A percentile compares a stretch with the other conserved stretches of the same genome.
Evolutionary conservation across 495 filamentous ascomycete genomes (phyloP).

Genomic region (Bryoglossum gracile): DNA sequence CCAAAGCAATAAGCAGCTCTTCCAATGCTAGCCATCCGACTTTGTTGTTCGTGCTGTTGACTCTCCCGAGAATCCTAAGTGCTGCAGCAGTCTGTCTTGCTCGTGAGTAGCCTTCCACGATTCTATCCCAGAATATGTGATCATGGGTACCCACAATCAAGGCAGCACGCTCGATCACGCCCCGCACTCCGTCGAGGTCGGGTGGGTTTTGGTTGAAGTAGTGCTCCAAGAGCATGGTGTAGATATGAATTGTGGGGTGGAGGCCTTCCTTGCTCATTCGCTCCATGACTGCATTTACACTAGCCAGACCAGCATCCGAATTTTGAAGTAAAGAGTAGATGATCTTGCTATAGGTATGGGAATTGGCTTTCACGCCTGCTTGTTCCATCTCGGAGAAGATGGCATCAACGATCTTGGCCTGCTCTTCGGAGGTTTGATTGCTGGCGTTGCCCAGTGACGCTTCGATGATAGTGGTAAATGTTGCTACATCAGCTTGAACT

Average conservation of each 20-base stretch:
- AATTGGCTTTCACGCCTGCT: conserved; percentile 45
- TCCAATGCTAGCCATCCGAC: conserved; percentile 40
- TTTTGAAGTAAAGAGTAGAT: conserved; percentile 51
- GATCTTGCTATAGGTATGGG: conserved; percentile 52
- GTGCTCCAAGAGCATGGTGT: conserved; percentile 63
- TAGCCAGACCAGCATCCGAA: conserved; percentile 33
- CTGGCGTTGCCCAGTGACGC: conserved; percentile 14
- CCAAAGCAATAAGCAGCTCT: conserved; percentile 40
- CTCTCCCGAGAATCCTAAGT: conserved; percentile 40
- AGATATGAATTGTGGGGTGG: conserved; percentile 50
- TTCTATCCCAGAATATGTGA: conserved; percentile 57
- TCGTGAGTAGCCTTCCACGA: conserved; percentile 54
- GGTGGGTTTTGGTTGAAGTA: conserved; percentile 53
- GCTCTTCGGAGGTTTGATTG: conserved; percentile 26
- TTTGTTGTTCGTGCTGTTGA: conserved; percentile 33
- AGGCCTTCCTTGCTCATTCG: conserved; percentile 49
- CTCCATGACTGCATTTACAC: conserved; percentile 51
- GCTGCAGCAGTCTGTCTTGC: conserved; percentile 42
- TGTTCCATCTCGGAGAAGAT: conserved; percentile 47
- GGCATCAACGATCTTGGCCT: conserved; percentile 28
- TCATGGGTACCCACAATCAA: conserved; percentile 37
- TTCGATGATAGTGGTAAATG: conserved; percentile 49
- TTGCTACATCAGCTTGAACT: conserved; percentile 42
- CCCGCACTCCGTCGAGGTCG: conserved; percentile 47
- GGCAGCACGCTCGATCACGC: conserved; percentile 42